Percentiles rank a stretch among this genome's conserved stretches.
Evolutionary conservation across 169 alveolate species (phyloP).

Genomic region (Plasmodium gaboni): DNA sequence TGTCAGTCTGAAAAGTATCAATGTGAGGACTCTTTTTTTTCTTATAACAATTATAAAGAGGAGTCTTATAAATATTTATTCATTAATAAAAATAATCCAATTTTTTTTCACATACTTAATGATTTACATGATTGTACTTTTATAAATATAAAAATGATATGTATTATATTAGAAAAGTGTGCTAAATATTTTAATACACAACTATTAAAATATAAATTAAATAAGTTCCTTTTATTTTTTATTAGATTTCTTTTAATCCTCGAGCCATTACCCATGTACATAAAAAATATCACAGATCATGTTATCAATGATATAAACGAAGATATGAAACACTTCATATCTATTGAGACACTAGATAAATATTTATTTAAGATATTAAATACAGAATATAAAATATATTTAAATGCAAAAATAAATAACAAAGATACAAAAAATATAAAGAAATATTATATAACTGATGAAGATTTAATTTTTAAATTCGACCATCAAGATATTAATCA

Average conservation of each 20-base stretch:
- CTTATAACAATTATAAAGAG: constrained; percentile 6
- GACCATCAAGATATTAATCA: too few relatives aligned
- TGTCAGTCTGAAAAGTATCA: too few relatives aligned
- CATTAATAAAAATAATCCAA: constrained; percentile 39
- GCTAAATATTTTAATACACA: constrained; percentile 38
- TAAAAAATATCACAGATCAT: background rate
- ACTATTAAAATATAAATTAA: constrained; percentile 20
- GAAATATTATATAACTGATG: background rate
- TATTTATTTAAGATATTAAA: constrained; percentile 16
- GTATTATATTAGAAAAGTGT: constrained; percentile 51
- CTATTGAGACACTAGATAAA: constrained; percentile 23
- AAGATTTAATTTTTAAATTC: background rate
- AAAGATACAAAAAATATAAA: background rate
- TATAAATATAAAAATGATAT: constrained; percentile 52
- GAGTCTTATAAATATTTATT: constrained; percentile 10
- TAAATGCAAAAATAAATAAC: background rate
- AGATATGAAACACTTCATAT: constrained; percentile 5
- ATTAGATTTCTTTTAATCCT: constrained; percentile 29
- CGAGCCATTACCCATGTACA: constrained; percentile 51
- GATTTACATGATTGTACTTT: constrained; percentile 31
- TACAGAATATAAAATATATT: constrained; percentile 27
- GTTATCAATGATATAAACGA: background rate
- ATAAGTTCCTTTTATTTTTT: constrained; percentile 30
- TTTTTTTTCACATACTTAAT: constrained; percentile 18
- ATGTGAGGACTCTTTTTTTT: background rate